A percentile compares a stretch with the other conserved stretches of the same genome.
phyloP scores from a whole-genome alignment of 148 eudicot species.

The Nyssa sinensis region DNA sequence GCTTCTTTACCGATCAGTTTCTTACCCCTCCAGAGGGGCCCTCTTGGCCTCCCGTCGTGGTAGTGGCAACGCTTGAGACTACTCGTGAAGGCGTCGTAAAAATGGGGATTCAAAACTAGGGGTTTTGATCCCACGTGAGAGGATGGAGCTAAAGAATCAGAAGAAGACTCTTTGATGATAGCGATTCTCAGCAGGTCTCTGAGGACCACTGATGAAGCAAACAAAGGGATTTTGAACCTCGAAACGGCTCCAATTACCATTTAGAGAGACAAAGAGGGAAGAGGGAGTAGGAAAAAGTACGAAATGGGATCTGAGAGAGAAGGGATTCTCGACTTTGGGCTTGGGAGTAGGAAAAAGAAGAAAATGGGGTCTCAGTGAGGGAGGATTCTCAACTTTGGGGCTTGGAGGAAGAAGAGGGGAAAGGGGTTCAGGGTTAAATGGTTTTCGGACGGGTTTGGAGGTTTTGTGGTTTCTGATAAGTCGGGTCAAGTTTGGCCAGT shows the following conservation, averaged over 20 bases:
- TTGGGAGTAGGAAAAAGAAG: too few relatives aligned
- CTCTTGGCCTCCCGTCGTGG: slow-evolving; percentile 94
- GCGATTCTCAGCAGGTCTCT: slow-evolving; percentile 7
- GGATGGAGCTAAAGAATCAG: neutral
- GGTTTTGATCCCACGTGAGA: neutral
- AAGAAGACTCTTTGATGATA: slow-evolving; percentile 4
- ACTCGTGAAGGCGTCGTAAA: neutral
- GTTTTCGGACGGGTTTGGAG: too few relatives aligned
- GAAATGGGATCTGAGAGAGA: neutral
- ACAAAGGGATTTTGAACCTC: slow-evolving; percentile 4
- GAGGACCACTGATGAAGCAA: neutral
- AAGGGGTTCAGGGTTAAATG: too few relatives aligned
- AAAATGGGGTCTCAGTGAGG: too few relatives aligned
- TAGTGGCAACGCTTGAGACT: slow-evolving; percentile 17
- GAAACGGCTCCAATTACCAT: slow-evolving; percentile 7
- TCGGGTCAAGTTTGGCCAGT: too few relatives aligned
- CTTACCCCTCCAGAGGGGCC: slow-evolving; percentile 87
- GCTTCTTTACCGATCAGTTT: slow-evolving; percentile 92
- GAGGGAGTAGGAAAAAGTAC: neutral
- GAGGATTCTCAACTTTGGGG: too few relatives aligned
- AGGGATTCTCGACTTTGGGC: too few relatives aligned
- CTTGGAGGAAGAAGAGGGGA: too few relatives aligned
- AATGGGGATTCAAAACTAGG: neutral
- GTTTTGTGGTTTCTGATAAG: too few relatives aligned
- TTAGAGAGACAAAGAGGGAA: neutral